phyloP scores from a whole-genome alignment of 306 rosid genomes.

The Arachis stenosperma region DNA sequence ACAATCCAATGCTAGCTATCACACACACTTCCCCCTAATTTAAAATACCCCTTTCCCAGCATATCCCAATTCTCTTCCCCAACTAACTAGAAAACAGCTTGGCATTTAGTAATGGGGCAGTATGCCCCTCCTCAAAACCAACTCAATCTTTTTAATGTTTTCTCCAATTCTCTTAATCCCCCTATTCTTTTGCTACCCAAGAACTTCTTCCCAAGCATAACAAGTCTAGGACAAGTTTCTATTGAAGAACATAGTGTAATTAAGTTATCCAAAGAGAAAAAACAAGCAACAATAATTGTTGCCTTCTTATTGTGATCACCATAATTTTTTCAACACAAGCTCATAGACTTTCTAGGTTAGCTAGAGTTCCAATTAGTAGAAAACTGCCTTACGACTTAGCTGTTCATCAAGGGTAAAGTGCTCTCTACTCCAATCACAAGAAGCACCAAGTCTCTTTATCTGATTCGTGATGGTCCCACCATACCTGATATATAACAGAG shows the following conservation, averaged over 20 bases:
- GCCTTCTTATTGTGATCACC: slow-evolving; percentile 30
- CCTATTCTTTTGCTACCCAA: not conserved
- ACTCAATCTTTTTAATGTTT: not conserved
- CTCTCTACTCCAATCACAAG: slow-evolving; percentile 97
- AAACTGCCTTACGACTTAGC: slow-evolving; percentile 96
- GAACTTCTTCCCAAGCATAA: not conserved
- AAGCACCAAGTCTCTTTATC: slow-evolving; percentile 98
- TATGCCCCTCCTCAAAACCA: not conserved
- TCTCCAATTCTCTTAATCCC: not conserved
- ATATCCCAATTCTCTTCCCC: not conserved
- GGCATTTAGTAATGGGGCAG: not conserved
- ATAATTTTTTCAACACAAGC: slow-evolving; percentile 26
- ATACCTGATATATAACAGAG: slow-evolving; percentile 54
- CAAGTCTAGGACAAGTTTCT: not conserved
- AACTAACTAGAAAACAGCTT: not conserved
- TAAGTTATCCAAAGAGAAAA: not conserved
- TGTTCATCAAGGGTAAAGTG: slow-evolving; percentile 97
- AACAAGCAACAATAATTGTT: not conserved
- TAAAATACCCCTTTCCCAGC: not conserved
- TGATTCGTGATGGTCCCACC: slow-evolving; percentile 95
- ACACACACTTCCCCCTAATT: not conserved
- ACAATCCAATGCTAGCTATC: not conserved
- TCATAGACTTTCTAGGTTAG: slow-evolving; percentile 28
- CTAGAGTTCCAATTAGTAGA: slow-evolving; percentile 51
- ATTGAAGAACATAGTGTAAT: not conserved